A percentile compares a stretch with the other conserved stretches of the same genome.
Evolutionary conservation across 169 alveolate genomes (phyloP).

Genomic region (Amoebophrya sp.): DNA sequence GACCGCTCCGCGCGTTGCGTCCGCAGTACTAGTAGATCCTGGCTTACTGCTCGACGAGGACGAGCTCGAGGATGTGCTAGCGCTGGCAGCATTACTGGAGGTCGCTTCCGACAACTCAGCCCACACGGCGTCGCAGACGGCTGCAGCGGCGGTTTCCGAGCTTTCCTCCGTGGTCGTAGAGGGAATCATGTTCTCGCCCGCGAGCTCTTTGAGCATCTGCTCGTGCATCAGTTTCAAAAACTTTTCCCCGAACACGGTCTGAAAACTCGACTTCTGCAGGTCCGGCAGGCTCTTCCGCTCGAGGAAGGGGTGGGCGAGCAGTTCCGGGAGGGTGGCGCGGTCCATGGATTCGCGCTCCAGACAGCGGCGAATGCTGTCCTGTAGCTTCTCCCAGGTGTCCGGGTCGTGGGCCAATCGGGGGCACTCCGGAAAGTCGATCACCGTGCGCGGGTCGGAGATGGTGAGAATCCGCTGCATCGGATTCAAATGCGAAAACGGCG

Average conservation of each 20-base stretch:
- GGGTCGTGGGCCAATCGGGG: background rate
- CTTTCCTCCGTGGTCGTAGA: too few species aligned
- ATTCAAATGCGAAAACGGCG: background rate
- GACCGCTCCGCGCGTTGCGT: too few species aligned
- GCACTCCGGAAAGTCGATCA: background rate
- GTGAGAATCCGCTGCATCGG: conserved; percentile 14
- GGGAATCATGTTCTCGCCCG: too few species aligned
- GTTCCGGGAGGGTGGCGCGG: background rate
- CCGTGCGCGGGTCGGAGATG: background rate
- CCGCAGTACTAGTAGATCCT: too few species aligned
- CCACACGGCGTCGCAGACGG: too few species aligned
- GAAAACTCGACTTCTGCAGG: background rate
- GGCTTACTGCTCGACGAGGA: too few species aligned
- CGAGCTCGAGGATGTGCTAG: too few species aligned
- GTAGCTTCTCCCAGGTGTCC: background rate
- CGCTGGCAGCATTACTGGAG: too few species aligned
- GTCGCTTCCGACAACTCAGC: too few species aligned
- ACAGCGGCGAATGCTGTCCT: background rate
- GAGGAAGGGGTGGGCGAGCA: background rate
- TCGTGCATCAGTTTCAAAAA: background rate
- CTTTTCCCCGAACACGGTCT: background rate
- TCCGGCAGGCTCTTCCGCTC: background rate
- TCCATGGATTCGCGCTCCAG: background rate
- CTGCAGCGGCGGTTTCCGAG: too few species aligned
- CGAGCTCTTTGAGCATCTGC: too few species aligned